Percentiles rank a stretch among this genome's conserved stretches.
Evolutionary conservation across 208 protist species (phyloP).

Genomic region (Leishmania arabica): DNA sequence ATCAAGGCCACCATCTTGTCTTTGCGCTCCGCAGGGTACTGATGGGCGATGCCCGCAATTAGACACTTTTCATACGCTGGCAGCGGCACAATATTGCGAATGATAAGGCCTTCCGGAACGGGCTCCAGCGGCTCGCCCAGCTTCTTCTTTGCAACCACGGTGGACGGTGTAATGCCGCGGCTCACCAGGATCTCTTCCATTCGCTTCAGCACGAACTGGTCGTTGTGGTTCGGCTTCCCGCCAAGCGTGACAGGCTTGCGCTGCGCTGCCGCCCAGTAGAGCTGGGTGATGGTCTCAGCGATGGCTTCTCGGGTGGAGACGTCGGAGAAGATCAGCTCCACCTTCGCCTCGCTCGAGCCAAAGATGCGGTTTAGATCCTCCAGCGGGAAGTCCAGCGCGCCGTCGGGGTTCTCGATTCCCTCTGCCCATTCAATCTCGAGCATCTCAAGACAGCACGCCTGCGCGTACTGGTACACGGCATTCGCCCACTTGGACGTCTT

Average conservation of each 20-base stretch:
- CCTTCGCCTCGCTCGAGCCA: conserved; percentile 3
- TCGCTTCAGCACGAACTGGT: conserved; percentile 54
- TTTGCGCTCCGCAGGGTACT: conserved; percentile 28
- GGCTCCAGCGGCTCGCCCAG: conserved; percentile 21
- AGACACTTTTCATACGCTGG: conserved; percentile 50
- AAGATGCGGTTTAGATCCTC: conserved; percentile 16
- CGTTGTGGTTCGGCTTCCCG: conserved; percentile 44
- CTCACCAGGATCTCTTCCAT: conserved; percentile 48
- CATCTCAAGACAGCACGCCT: conserved; percentile 73
- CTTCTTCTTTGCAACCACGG: conserved; percentile 41
- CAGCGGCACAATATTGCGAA: conserved; percentile 48
- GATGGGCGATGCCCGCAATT: conserved; percentile 45
- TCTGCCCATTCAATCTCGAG: conserved; percentile 32
- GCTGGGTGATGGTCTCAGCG: conserved; percentile 16
- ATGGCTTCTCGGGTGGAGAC: conserved; percentile 4
- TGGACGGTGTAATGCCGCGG: conserved; percentile 32
- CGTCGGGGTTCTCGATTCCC: conserved; percentile 16
- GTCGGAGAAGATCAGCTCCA: conserved; percentile 19
- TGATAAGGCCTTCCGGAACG: conserved; percentile 27
- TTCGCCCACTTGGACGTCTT: conserved; percentile 60
- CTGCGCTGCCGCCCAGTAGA: conserved; percentile 70
- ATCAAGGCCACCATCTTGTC: conserved; percentile 31
- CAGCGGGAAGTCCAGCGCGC: conserved; percentile 17
- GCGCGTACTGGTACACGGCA: conserved; percentile 58
- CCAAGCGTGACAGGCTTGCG: conserved; percentile 45